phyloP scores from a whole-genome alignment of 768 basidiomycete species.

The Coprinellus aureogranulatus region DNA sequence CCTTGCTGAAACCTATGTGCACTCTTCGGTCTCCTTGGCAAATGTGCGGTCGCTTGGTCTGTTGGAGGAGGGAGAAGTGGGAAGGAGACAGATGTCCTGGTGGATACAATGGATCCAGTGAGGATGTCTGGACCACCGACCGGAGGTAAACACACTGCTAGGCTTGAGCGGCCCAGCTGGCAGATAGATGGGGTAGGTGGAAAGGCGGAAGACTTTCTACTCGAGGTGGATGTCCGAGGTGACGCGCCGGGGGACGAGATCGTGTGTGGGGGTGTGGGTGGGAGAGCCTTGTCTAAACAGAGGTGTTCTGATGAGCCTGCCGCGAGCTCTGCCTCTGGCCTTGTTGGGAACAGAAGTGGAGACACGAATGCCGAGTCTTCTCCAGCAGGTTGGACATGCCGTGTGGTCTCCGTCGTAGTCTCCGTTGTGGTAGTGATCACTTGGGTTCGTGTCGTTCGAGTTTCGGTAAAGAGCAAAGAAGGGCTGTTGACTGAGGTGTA shows the following conservation, averaged over 20 bases:
- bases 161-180: neutral
- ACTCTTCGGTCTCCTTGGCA: slow-evolving; percentile 53
- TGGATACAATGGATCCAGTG: neutral
- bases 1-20: slow-evolving; percentile 31
- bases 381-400: slow-evolving; percentile 44
- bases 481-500: slow-evolving; percentile 19
- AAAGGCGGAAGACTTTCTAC: neutral
- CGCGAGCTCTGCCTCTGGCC: neutral
- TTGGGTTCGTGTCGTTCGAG: slow-evolving; percentile 48
- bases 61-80: slow-evolving; percentile 18
- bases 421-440: slow-evolving; percentile 42
- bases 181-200: neutral
- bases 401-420: slow-evolving; percentile 39
- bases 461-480: slow-evolving; percentile 41
- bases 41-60: slow-evolving; percentile 11
- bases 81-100: slow-evolving; percentile 16
- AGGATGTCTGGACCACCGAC: neutral
- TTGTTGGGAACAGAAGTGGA: neutral
- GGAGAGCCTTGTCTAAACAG: slow-evolving; percentile 19
- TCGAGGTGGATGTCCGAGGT: slow-evolving; percentile 16
- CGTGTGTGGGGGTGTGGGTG: slow-evolving; percentile 17
- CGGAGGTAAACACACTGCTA: neutral
- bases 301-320: slow-evolving; percentile 5
- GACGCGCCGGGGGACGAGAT: slow-evolving; percentile 8
- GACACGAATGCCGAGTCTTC: neutral